These are phyloP conservation scores for Beverwykella pulmonaria DNA, from an alignment of 495 filamentous ascomycete species.

Conservation along the genomic window DNA sequence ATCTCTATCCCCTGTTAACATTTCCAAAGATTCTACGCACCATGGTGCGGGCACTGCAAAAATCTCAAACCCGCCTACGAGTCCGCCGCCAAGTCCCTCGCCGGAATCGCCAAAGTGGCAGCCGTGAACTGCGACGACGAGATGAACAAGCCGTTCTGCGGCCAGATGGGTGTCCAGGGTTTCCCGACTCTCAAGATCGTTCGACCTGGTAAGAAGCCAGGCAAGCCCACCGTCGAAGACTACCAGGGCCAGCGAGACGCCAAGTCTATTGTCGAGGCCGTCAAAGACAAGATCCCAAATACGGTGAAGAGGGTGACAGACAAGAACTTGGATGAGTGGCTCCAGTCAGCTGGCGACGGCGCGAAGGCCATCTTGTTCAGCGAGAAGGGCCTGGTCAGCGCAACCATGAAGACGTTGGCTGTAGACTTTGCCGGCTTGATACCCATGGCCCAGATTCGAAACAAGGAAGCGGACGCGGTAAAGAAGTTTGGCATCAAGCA, in stretches of 20 bases:
- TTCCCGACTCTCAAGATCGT: slow-evolving; percentile 98
- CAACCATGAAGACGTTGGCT: slow-evolving; percentile 79
- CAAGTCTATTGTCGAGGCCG: slow-evolving; percentile 83
- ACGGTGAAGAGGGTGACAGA: slow-evolving; percentile 81
- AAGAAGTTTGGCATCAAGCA: slow-evolving; percentile 73
- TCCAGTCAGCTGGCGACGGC: slow-evolving; percentile 69
- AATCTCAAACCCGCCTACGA: slow-evolving; percentile 95
- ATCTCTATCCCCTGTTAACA: background rate
- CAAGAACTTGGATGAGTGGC: slow-evolving; percentile 75
- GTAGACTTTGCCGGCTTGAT: slow-evolving; percentile 89
- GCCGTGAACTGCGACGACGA: slow-evolving; percentile 97
- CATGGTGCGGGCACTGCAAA: slow-evolving; percentile 96
- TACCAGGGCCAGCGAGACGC: slow-evolving; percentile 83
- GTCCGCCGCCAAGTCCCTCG: slow-evolving; percentile 84
- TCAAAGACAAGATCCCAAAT: slow-evolving; percentile 86
- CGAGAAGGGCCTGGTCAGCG: slow-evolving; percentile 85
- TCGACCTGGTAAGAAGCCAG: slow-evolving; percentile 76
- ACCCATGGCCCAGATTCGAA: slow-evolving; percentile 79
- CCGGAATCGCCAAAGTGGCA: slow-evolving; percentile 89
- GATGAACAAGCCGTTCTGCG: slow-evolving; percentile 86
- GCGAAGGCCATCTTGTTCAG: slow-evolving; percentile 93
- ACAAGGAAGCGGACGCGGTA: slow-evolving; percentile 74
- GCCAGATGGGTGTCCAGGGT: slow-evolving; percentile 85
- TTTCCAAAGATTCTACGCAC: slow-evolving; percentile 79
- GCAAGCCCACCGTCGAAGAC: slow-evolving; percentile 86